A percentile compares a stretch with the other conserved stretches of the same genome.
Evolutionary conservation across 2,329 filamentous ascomycete genomes (phyloP).

Genomic region (Coniochaeta sp.): DNA sequence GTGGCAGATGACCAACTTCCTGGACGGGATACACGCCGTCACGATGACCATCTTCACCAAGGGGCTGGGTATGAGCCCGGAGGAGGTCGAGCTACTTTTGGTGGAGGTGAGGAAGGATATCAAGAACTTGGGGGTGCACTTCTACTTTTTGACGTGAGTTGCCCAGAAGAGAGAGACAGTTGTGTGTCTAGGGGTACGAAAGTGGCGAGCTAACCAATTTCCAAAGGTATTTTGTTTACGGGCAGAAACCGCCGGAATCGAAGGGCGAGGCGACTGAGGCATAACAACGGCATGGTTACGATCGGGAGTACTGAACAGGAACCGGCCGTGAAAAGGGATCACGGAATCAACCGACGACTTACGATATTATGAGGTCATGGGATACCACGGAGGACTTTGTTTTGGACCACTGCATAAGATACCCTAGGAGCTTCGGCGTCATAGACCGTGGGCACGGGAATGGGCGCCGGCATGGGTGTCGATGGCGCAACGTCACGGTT

Average conservation of each 20-base stretch:
- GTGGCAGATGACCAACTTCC: conserved; percentile 25
- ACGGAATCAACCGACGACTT: neutral
- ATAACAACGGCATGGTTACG: neutral
- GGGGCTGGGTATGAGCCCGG: conserved; percentile 19
- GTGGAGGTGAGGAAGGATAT: conserved; percentile 22
- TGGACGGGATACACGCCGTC: conserved; percentile 22
- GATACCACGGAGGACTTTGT: neutral
- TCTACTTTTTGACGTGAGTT: conserved; percentile 21
- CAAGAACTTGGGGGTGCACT: conserved; percentile 21
- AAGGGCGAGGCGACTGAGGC: neutral
- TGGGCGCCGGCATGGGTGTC: neutral
- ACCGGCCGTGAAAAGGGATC: neutral
- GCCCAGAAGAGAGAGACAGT: neutral
- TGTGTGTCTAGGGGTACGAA: neutral
- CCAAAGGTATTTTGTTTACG: neutral
- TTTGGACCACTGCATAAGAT: neutral
- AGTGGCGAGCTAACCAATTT: neutral
- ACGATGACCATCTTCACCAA: conserved; percentile 23
- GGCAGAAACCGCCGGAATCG: neutral
- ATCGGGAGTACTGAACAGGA: neutral
- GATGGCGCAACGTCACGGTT: neutral
- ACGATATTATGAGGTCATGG: neutral
- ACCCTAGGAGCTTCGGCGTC: neutral
- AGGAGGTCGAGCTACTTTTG: conserved; percentile 23
- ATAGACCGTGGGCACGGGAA: neutral